Base-by-base conservation (phyloP, 2,329 filamentous ascomycete species). In the Claviceps monticola region DNA sequence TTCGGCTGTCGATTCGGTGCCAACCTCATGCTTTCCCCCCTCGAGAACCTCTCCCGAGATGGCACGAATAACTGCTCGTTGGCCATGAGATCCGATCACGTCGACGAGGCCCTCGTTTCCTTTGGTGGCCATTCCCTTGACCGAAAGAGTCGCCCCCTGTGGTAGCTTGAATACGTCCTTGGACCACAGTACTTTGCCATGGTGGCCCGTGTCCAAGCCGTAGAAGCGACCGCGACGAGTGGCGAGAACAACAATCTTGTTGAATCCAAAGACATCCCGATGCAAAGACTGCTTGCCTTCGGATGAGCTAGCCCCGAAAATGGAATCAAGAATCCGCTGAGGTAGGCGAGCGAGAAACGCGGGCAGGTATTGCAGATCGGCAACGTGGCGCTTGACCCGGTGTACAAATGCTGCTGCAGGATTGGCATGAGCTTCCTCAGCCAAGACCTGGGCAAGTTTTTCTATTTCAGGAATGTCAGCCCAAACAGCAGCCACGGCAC, bases 351-450 rank as follows among this genome's bases (percentile, higher is more conserved):
- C 75, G 2, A 95, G 67, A 68, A 84, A 94, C 0, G 74, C 76
- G 0, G 90, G 90, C 4, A 97, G 74, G 58, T 84, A 74, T 61
- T 85, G 74, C 41, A 96, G 73, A 57, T 96, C 93, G 46, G 80
- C 74, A 14, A 88, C 60, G 63, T 98, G 93, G 46, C 93, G 85
- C 56, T 78, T 84, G 14, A 95, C 75, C 14, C 93, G 84, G 68
- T 96, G 89, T 29, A 91, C 70, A 62, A 95, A 98, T n/a, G 93
- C 93, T 11, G 78, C 74, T 5, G 87, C 61, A 3, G 87, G 75
- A 62, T 85, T 95, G 61, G 84, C 85, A 62, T 95, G 86, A 4
- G 87, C 86, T 68, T 98, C 91, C 23, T 86, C 79, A 58, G 95
- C 86, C 7, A 97, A 74, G 34, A 88, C 86, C 64, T 86, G 83